Conservation (phyloP, 176 grass and related monocot species). For the Zoysia japonica region DNA sequence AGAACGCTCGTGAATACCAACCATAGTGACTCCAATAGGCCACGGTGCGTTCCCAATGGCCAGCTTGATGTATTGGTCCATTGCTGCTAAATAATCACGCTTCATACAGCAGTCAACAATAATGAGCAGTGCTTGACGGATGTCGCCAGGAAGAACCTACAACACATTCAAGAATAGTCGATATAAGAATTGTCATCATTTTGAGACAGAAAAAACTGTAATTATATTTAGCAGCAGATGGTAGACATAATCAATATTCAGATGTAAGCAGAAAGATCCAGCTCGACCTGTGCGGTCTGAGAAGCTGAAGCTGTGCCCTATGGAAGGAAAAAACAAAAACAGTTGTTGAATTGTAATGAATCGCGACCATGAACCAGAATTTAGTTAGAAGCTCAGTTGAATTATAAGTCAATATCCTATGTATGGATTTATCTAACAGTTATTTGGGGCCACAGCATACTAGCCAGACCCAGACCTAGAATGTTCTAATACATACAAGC, state of each 20-base stretch:
- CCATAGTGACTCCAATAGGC: constrained; percentile 97
- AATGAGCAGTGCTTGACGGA: constrained; percentile 62
- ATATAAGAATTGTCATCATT: constrained; percentile 21
- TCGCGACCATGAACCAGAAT: neutral
- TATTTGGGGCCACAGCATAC: neutral
- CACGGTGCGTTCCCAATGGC: constrained; percentile 91
- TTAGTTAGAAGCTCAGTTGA: neutral
- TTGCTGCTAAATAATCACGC: constrained; percentile 87
- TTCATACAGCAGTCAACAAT: constrained; percentile 85
- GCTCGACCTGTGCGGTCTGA: neutral
- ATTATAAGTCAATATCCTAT: neutral
- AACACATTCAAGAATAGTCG: constrained; percentile 13
- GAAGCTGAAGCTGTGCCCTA: neutral
- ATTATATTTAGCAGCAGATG: neutral
- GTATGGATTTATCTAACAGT: neutral
- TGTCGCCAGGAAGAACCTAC: constrained; percentile 79
- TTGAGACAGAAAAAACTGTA: neutral
- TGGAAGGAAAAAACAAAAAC: no score
- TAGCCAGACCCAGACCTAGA: neutral
- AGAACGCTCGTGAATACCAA: constrained; percentile 91
- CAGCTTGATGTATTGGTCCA: constrained; percentile 89
- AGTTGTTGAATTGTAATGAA: neutral
- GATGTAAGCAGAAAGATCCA: constrained; percentile 22
- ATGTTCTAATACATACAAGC: constrained; percentile 2
- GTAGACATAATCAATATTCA: constrained; percentile 15